phyloP scores from a whole-genome alignment of 208 protist species.

The Spongospora subterranea region DNA sequence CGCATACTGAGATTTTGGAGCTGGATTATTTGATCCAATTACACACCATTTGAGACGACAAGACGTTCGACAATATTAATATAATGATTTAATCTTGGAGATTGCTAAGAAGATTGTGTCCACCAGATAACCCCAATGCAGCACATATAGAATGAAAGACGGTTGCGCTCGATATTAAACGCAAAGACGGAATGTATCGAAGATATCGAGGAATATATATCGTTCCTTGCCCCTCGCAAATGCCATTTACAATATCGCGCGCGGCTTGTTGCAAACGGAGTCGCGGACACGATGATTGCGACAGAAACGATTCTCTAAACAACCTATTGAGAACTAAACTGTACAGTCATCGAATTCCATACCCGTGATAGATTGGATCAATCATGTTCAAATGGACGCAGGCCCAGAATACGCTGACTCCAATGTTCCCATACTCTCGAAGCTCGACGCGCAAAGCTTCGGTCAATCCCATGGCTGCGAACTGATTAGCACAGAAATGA shows the following conservation, averaged over 20 bases:
- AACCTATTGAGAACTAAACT: background rate
- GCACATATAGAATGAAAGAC: slow-evolving; percentile 15
- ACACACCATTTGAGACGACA: too few species aligned
- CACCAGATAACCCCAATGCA: background rate
- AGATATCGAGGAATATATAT: background rate
- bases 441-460: slow-evolving; percentile 30
- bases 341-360: background rate
- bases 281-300: background rate
- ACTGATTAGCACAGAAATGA: slow-evolving; percentile 56
- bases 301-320: background rate
- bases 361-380: background rate
- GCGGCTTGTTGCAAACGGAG: background rate
- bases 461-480: slow-evolving; percentile 12
- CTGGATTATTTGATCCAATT: too few species aligned
- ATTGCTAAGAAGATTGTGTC: slow-evolving; percentile 18
- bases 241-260: background rate
- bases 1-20: too few species aligned
- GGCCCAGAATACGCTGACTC: slow-evolving; percentile 20
- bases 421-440: background rate
- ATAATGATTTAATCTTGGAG: too few species aligned
- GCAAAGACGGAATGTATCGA: background rate
- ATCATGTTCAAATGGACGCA: slow-evolving; percentile 43
- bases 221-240: background rate
- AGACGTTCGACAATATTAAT: too few species aligned
- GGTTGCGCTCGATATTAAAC: background rate